Percentiles rank a stretch among this genome's conserved stretches.
phyloP scores from a whole-genome alignment of 2,329 filamentous ascomycete genomes.

The Waltergamsia citrina region DNA sequence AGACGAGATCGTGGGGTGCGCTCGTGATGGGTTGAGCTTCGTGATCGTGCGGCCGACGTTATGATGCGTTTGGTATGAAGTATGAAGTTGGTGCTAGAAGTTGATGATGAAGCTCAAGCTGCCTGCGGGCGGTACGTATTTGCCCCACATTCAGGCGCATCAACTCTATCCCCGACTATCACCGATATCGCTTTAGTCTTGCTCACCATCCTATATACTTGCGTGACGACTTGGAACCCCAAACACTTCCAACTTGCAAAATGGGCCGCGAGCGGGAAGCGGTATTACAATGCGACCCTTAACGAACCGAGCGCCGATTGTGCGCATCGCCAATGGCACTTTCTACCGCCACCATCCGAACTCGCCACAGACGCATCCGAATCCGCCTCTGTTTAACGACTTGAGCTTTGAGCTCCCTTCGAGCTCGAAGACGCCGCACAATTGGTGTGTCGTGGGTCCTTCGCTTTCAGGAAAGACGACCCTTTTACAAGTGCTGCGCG shows the following conservation, averaged over 20 bases:
- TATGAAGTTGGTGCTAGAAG: background rate
- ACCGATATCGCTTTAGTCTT: constrained; percentile 1
- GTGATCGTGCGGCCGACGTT: background rate
- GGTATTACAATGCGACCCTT: constrained; percentile 3
- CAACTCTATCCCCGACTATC: constrained; percentile 1
- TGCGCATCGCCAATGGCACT: constrained; percentile 68
- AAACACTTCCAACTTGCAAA: too few species aligned
- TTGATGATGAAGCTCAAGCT: constrained; percentile 10
- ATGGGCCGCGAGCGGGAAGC: too few species aligned
- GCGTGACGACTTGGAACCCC: too few species aligned
- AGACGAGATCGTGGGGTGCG: background rate
- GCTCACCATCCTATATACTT: too few species aligned
- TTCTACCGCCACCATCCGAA: constrained; percentile 73
- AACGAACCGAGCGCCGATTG: constrained; percentile 29
- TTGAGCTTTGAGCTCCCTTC: constrained; percentile 64
- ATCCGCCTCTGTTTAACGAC: constrained; percentile 64
- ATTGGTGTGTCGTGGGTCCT: constrained; percentile 80
- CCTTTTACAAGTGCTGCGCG: constrained; percentile 70
- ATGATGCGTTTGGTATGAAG: constrained; percentile 6
- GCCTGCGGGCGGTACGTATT: constrained; percentile 4
- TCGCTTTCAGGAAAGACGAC: constrained; percentile 73
- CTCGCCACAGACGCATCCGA: constrained; percentile 37
- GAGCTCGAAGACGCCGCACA: constrained; percentile 35
- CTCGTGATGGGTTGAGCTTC: constrained; percentile 3
- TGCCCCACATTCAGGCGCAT: background rate